These are phyloP conservation scores for Microsporum canis DNA, from an alignment of 2,329 filamentous ascomycete genomes.

Conservation along the genomic window DNA sequence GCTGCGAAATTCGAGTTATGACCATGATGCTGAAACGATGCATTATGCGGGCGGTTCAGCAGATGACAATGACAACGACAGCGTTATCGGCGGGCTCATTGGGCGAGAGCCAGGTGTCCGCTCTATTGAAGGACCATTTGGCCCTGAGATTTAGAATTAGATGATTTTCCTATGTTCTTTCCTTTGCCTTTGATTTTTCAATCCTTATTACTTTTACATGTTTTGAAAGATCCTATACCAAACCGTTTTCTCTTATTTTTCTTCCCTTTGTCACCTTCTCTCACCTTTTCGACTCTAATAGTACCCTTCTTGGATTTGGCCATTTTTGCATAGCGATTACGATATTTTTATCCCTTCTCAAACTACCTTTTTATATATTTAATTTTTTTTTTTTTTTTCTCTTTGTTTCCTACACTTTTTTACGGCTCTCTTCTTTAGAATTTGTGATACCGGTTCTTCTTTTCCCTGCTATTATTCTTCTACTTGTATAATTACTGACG, in stretches of 20 bases:
- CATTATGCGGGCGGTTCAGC: conserved; percentile 38
- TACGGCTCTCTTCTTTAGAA: conserved; percentile 4
- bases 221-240: background rate
- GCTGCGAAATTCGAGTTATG: conserved; percentile 45
- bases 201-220: background rate
- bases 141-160: conserved; percentile 12
- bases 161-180: background rate
- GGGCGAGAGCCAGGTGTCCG: background rate
- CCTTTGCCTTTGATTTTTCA: background rate
- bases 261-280: background rate
- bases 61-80: conserved; percentile 41
- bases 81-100: conserved; percentile 25
- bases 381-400: conserved; percentile 1
- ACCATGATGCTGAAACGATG: conserved; percentile 46
- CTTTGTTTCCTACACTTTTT: conserved; percentile 5
- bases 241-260: background rate
- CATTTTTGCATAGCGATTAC: conserved; percentile 11
- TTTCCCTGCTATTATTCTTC: conserved; percentile 1
- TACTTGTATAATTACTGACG: background rate
- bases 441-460: conserved; percentile 25
- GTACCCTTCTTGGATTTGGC: conserved; percentile 1
- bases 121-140: conserved; percentile 12
- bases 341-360: conserved; percentile 9
- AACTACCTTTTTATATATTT: conserved; percentile 4
- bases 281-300: background rate